Evolutionary conservation across 495 filamentous ascomycete genomes (phyloP).

Genomic region (Penicillium odoratum): DNA sequence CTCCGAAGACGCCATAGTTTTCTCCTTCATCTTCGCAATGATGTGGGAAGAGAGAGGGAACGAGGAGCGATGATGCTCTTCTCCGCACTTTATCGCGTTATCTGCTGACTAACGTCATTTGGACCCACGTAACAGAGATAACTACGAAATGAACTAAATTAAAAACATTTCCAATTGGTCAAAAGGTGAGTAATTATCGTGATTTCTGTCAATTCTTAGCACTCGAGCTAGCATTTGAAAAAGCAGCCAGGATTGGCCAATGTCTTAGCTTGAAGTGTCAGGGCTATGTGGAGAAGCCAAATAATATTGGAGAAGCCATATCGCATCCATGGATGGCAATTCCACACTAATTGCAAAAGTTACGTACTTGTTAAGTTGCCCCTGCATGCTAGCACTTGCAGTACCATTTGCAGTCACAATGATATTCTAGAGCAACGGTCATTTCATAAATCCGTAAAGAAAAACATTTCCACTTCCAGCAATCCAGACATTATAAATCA

Average conservation of each 20-base stretch:
- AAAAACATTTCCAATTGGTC: neutral
- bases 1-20: slow-evolving; percentile 43
- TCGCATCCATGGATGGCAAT: too few species aligned
- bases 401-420: too few species aligned
- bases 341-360: too few species aligned
- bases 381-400: too few species aligned
- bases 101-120: slow-evolving; percentile 21
- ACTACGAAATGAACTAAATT: too few species aligned
- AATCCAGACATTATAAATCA: too few species aligned
- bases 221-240: too few species aligned
- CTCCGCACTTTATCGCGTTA: slow-evolving; percentile 27
- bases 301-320: neutral
- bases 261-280: too few species aligned
- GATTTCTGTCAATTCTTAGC: neutral
- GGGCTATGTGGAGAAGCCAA: neutral
- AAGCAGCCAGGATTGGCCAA: neutral
- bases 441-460: too few species aligned
- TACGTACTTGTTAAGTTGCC: too few species aligned
- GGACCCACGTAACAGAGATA: neutral
- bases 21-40: slow-evolving; percentile 40
- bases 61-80: slow-evolving; percentile 9
- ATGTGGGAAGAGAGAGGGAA: slow-evolving; percentile 10
- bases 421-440: too few species aligned
- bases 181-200: neutral
- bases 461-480: too few species aligned